Evolutionary conservation across 2,329 filamentous ascomycete species (phyloP).

Genomic region (Pseudocercospora musae): DNA sequence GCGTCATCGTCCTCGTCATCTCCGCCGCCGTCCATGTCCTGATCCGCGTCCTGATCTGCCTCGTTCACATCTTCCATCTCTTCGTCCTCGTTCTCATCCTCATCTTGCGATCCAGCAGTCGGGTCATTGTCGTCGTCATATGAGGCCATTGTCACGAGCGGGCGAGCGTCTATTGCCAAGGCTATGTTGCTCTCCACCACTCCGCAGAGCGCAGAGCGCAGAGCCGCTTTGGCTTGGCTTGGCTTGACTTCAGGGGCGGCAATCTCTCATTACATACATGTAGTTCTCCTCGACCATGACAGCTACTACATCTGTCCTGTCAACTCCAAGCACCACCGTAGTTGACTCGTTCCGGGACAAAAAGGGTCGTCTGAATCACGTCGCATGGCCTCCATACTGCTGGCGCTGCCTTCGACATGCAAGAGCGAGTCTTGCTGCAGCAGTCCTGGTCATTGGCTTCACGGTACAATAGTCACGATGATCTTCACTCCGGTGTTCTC

Average conservation of each 20-base stretch:
- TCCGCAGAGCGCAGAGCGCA: neutral
- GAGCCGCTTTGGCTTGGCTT: neutral
- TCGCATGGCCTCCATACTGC: too few relatives aligned
- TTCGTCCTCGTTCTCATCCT: conserved; percentile 47
- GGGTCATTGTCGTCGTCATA: conserved; percentile 47
- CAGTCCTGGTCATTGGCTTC: too few relatives aligned
- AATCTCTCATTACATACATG: too few relatives aligned
- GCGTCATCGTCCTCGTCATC: conserved; percentile 41
- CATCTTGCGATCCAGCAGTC: conserved; percentile 37
- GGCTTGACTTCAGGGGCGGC: neutral
- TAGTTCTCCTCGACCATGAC: too few relatives aligned
- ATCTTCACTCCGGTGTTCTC: too few relatives aligned
- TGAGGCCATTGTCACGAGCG: conserved; percentile 34
- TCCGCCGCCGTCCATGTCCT: conserved; percentile 36
- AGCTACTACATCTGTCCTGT: too few relatives aligned
- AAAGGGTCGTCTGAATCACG: too few relatives aligned
- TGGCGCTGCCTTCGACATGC: too few relatives aligned
- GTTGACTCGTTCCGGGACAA: too few relatives aligned
- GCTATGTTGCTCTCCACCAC: neutral
- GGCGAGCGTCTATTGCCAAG: neutral
- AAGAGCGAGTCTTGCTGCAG: too few relatives aligned
- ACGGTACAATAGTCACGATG: too few relatives aligned
- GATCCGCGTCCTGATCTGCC: conserved; percentile 37
- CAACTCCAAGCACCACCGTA: too few relatives aligned
- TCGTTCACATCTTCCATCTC: conserved; percentile 45